Evolutionary conservation across 2,329 filamentous ascomycete species (phyloP).

Genomic region (Penicillium expansum): DNA sequence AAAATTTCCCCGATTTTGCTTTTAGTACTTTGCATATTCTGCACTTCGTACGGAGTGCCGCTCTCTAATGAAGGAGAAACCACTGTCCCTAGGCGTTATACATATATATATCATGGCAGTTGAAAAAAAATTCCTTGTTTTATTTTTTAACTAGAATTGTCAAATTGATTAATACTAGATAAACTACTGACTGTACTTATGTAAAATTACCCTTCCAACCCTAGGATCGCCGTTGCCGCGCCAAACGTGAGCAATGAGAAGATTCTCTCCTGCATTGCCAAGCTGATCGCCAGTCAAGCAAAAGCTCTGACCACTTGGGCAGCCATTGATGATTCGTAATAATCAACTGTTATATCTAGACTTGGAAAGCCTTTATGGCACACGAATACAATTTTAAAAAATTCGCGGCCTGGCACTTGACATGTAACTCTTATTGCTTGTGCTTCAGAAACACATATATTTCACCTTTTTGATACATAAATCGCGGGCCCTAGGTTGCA

Average conservation of each 20-base stretch:
- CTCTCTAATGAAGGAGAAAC: not conserved
- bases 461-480: not conserved
- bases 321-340: not conserved
- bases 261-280: not conserved
- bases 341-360: not conserved
- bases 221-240: not conserved
- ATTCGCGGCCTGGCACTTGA: not conserved
- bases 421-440: not conserved
- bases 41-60: not conserved
- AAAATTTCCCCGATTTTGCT: not conserved
- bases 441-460: not conserved
- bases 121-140: not conserved
- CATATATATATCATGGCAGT: not conserved
- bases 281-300: constrained; percentile 5
- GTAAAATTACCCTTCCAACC: not conserved
- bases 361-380: not conserved
- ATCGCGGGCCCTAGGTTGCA: too few species aligned
- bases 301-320: constrained; percentile 1
- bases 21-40: not conserved
- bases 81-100: not conserved
- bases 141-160: not conserved
- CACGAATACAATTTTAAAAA: not conserved
- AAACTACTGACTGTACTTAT: not conserved
- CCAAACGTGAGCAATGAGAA: not conserved
- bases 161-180: not conserved